phyloP scores from a whole-genome alignment of 345 rosid genomes.

The Acer yangbiense region DNA sequence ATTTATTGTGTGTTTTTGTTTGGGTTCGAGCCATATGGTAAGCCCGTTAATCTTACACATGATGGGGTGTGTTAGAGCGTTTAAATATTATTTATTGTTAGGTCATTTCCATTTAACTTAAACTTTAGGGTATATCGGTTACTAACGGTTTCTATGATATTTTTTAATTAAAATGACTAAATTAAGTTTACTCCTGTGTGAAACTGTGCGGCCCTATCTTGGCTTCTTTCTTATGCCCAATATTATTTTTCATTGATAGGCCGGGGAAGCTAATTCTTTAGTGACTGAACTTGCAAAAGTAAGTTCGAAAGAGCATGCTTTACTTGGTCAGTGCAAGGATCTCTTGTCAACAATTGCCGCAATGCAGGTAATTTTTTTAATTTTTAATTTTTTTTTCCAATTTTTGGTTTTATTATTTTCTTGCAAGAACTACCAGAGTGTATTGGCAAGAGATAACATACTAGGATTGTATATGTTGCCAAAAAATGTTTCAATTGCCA shows the following conservation, averaged over 20 bases:
- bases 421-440: background rate
- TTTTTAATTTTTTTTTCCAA: background rate
- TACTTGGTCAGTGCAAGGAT: constrained; percentile 58
- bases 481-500: constrained; percentile 29
- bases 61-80: too few relatives aligned
- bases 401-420: background rate
- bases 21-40: too few relatives aligned
- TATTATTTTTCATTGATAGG: constrained; percentile 40
- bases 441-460: background rate
- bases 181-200: too few relatives aligned
- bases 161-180: too few relatives aligned
- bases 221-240: background rate
- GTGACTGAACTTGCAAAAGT: constrained; percentile 54
- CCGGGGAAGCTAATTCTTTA: constrained; percentile 47
- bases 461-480: background rate
- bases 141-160: too few relatives aligned
- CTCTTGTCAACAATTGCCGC: constrained; percentile 61
- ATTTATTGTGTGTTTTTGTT: too few relatives aligned
- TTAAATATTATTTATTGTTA: too few relatives aligned
- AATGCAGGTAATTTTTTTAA: constrained; percentile 47
- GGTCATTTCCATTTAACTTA: too few relatives aligned
- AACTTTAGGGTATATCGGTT: too few relatives aligned
- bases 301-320: constrained; percentile 52
- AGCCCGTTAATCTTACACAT: too few relatives aligned
- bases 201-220: too few relatives aligned